Base-by-base conservation (phyloP, 1,284 basidiomycete species). In the Ganoderma lingzhi region DNA sequence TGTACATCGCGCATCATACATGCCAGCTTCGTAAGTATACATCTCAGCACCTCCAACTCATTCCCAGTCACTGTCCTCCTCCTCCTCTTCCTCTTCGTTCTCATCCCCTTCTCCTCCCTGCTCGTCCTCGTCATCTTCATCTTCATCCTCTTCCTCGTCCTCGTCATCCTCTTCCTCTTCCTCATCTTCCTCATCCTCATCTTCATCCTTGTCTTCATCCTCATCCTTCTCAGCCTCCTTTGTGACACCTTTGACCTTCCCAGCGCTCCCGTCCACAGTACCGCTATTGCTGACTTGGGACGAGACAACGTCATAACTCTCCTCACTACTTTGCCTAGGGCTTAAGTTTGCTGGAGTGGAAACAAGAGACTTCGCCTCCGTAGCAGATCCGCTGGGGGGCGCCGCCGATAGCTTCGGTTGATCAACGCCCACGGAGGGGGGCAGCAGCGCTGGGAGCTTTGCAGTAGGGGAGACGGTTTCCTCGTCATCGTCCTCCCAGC, bases 401-500 rank as follows among this genome's bases (percentile, higher is more conserved):
- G 39, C 45, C 70, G 44, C 66, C 48, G 32, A 45, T 35, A 42
- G 69, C 37, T 66, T 61, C 15, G 59, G 62, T 61, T 41, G 59
- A 35, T 56, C 14, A 17, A 30, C 53, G 15, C 53, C 23, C 53
- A 32, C 53, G 59, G 59, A 28, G 23, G 66, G 42, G 3, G 65
- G 28, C 6, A 53, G 63, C 30, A 66, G 51, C 45, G 61, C 63
- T 14, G 67, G n/a, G 30, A 73, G 70, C 1, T 64, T 69, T 8
- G 78, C 75, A 3, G 82, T 82, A 19, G 82, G 78, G 63, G 79
- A 74, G 63, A 77, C 62, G 61, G 76, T 83, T 35, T 90, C 90
- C 10, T 87, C 87, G 2, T 93, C 92, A 62, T 93, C 92, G 69
- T 93, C 92, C 77, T 93, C 93, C 92, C 93, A 94, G 74, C 88